Evolutionary conservation across 129 eudicot genomes (phyloP).

Genomic region (Chrysanthemum makinoi): DNA sequence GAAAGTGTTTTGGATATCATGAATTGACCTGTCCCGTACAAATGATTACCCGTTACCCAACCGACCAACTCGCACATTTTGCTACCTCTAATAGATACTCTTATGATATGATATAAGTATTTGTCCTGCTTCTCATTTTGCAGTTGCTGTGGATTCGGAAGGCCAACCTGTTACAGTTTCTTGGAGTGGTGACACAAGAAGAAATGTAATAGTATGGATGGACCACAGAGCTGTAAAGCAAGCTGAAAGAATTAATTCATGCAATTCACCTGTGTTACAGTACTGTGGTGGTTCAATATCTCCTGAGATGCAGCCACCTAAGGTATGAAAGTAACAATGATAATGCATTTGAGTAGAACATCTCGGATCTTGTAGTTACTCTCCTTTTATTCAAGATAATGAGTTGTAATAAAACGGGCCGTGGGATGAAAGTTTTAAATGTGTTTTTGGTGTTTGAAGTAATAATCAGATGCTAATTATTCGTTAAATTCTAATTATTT

Average conservation of each 20-base stretch:
- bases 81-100: conserved; percentile 6
- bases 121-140: conserved; percentile 25
- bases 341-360: conserved; percentile 7
- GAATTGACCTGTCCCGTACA: no score
- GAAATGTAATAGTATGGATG: conserved; percentile 99
- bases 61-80: background rate
- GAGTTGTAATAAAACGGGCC: background rate
- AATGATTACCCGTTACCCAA: background rate
- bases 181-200: conserved; percentile 89
- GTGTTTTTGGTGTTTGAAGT: background rate
- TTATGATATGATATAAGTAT: background rate
- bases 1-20: no score
- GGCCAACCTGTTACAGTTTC: conserved; percentile 97
- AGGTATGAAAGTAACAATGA: conserved; percentile 43
- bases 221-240: conserved; percentile 98
- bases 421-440: no score
- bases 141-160: conserved; percentile 96
- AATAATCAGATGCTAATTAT: background rate
- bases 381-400: background rate
- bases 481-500: background rate
- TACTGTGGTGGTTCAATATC: conserved; percentile 97
- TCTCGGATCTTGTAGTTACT: background rate
- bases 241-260: conserved; percentile 93
- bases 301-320: conserved; percentile 99
- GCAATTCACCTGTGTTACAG: conserved; percentile 83